Conservation (phyloP, 1,284 basidiomycete genomes). For the Mycosarcoma mackinlayi region DNA sequence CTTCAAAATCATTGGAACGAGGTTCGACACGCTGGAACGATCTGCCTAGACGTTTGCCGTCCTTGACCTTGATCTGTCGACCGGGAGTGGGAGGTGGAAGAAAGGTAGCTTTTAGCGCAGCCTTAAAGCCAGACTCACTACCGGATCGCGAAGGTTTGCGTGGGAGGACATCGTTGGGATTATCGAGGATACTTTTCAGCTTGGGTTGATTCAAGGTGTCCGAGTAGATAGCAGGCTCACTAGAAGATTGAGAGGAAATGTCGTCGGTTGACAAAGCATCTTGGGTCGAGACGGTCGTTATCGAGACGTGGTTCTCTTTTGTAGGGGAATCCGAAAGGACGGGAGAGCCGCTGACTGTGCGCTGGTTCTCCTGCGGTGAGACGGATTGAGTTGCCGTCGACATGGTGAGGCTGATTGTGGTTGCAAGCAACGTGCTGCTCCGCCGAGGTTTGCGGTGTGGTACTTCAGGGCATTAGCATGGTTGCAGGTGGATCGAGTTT, state of each 20-base stretch:
- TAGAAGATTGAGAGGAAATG: slow-evolving; percentile 21
- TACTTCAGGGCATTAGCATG: background rate
- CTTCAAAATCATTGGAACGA: slow-evolving; percentile 37
- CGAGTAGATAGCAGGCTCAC: slow-evolving; percentile 3
- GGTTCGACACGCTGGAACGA: slow-evolving; percentile 50
- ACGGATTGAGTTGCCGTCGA: slow-evolving; percentile 13
- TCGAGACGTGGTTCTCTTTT: slow-evolving; percentile 8
- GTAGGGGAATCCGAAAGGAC: slow-evolving; percentile 14
- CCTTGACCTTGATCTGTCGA: slow-evolving; percentile 45
- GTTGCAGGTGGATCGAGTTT: background rate
- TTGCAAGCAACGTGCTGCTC: slow-evolving; percentile 1
- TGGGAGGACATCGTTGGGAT: slow-evolving; percentile 48
- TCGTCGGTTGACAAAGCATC: slow-evolving; percentile 27
- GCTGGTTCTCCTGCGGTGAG: slow-evolving; percentile 2
- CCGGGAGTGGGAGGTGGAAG: slow-evolving; percentile 51
- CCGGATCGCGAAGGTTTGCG: slow-evolving; percentile 22
- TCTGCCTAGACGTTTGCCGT: slow-evolving; percentile 54
- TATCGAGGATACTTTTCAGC: slow-evolving; percentile 52
- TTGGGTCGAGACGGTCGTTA: slow-evolving; percentile 15
- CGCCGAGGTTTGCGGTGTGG: background rate
- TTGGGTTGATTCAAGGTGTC: slow-evolving; percentile 22
- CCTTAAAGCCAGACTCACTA: slow-evolving; percentile 33
- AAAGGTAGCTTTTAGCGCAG: slow-evolving; percentile 57
- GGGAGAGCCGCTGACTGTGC: background rate
- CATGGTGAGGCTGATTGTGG: slow-evolving; percentile 10